phyloP scores from a whole-genome alignment of 805 yeast species.

The Cephaloascus fragrans region DNA sequence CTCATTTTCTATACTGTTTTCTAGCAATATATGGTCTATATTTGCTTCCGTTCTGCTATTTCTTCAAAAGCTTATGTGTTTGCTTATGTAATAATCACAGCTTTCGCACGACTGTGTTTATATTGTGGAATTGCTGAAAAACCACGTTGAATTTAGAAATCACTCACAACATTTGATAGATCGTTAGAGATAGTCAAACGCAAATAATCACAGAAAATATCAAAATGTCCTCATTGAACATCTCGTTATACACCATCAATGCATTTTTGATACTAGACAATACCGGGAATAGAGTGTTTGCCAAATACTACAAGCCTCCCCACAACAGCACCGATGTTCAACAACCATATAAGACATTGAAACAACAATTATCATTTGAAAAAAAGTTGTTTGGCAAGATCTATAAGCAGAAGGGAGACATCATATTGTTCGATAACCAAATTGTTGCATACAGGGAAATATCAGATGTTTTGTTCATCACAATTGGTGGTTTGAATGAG shows the following conservation, averaged over 20 bases:
- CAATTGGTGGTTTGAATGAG: conserved; percentile 71
- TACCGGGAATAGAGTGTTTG: conserved; percentile 69
- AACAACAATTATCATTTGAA: conserved; percentile 75
- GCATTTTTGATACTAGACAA: conserved; percentile 76
- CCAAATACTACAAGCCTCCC: conserved; percentile 76
- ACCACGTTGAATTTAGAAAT: background rate
- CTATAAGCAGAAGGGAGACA: conserved; percentile 72
- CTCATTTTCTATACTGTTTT: no score
- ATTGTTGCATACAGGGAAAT: conserved; percentile 81
- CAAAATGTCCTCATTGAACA: conserved; percentile 32
- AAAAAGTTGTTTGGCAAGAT: conserved; percentile 61
- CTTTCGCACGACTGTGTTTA: background rate
- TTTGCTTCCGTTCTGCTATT: no score
- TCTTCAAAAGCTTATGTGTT: no score
- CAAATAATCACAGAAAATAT: background rate
- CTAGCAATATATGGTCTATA: no score
- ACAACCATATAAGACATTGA: conserved; percentile 30
- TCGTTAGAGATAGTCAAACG: background rate
- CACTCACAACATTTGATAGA: no score
- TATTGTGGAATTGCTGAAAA: background rate
- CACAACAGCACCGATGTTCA: conserved; percentile 25
- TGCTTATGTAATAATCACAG: background rate
- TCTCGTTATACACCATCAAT: conserved; percentile 71
- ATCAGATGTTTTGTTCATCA: conserved; percentile 62
- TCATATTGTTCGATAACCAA: conserved; percentile 68